A percentile compares a stretch with the other conserved stretches of the same genome.
These are phyloP conservation scores for Mycena belliarum DNA, from an alignment of 768 basidiomycete genomes.

Conservation along the genomic window DNA sequence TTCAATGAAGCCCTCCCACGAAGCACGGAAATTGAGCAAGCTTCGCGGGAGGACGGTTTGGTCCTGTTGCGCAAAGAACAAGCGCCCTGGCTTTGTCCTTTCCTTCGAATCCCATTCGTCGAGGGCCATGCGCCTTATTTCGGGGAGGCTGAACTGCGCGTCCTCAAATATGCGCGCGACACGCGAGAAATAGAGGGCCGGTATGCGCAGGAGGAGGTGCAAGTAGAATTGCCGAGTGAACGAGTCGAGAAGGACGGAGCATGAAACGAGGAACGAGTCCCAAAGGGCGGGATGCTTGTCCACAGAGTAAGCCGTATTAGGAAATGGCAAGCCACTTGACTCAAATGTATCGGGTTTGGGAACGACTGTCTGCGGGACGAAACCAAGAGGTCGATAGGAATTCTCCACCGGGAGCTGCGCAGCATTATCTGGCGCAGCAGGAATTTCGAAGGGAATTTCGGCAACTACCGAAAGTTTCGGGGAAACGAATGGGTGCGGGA, in stretches of 20 bases:
- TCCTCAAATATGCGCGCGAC: constrained; percentile 57
- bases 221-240: background rate
- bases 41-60: constrained; percentile 42
- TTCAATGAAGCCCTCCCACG: constrained; percentile 60
- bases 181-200: constrained; percentile 31
- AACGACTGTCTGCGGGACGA: too few species aligned
- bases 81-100: background rate
- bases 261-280: background rate
- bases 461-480: too few species aligned
- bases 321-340: too few species aligned
- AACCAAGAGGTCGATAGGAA: too few species aligned
- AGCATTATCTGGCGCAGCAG: too few species aligned
- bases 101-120: constrained; percentile 8
- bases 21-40: constrained; percentile 48
- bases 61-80: constrained; percentile 2
- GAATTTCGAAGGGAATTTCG: too few species aligned
- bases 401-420: too few species aligned
- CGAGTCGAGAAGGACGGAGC: background rate
- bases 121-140: constrained; percentile 32
- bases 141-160: constrained; percentile 53
- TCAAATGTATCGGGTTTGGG: too few species aligned
- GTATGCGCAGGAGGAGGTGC: constrained; percentile 15
- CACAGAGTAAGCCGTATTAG: too few species aligned
- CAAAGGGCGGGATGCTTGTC: background rate
- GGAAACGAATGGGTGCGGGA: too few species aligned